phyloP scores from a whole-genome alignment of 108 stramenopile species.

The Nannochloropsis granulata region DNA sequence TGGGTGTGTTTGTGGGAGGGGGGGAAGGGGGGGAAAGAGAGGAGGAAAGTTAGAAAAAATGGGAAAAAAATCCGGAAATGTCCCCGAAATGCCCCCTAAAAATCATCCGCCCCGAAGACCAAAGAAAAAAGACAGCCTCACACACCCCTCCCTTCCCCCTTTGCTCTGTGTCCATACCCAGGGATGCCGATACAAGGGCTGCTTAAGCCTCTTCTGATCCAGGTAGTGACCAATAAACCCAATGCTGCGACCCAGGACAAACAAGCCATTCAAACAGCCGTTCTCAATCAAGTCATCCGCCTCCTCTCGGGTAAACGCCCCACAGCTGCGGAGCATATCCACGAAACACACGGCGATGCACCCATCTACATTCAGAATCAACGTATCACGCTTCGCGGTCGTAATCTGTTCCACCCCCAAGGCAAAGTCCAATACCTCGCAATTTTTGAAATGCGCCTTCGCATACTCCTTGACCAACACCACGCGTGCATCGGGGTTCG shows the following conservation, averaged over 20 bases:
- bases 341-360: constrained; percentile 81
- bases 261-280: constrained; percentile 68
- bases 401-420: constrained; percentile 70
- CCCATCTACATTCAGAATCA: constrained; percentile 83
- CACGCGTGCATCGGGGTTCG: constrained; percentile 72
- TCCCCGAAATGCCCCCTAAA: not conserved
- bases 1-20: no score
- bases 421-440: constrained; percentile 65
- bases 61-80: not conserved
- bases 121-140: no score
- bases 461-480: constrained; percentile 70
- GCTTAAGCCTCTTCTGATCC: constrained; percentile 78
- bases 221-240: constrained; percentile 77
- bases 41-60: not conserved
- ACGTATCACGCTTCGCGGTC: constrained; percentile 65
- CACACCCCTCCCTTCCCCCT: no score
- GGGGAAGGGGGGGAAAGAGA: not conserved
- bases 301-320: constrained; percentile 66
- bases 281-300: constrained; percentile 63
- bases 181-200: constrained; percentile 72
- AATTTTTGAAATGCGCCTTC: constrained; percentile 55
- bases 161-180: constrained; percentile 63
- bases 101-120: not conserved
- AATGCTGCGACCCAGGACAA: constrained; percentile 65
- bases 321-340: constrained; percentile 70